Evolutionary conservation across 208 protist genomes (phyloP).

Genomic region (Trypanosoma grayi): DNA sequence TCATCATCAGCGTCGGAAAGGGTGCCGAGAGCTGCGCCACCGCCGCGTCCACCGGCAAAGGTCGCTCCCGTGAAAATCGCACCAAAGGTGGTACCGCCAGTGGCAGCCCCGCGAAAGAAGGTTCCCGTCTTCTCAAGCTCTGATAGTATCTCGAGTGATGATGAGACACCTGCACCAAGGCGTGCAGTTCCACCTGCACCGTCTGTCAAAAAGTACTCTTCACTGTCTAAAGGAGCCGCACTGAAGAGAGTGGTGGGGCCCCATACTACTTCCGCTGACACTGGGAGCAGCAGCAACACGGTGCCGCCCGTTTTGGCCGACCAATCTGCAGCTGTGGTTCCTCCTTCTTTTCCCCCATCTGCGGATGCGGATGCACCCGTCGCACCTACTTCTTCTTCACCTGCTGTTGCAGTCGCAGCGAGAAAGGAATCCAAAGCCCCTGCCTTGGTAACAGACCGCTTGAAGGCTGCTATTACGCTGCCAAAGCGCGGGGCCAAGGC

Average conservation of each 20-base stretch:
- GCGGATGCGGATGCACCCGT: neutral
- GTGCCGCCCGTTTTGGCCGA: no score
- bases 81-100: neutral
- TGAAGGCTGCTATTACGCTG: neutral
- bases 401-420: no score
- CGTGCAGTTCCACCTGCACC: neutral
- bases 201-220: neutral
- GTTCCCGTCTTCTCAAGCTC: neutral
- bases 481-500: conserved; percentile 34
- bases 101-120: neutral
- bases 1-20: neutral
- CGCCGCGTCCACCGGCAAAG: neutral
- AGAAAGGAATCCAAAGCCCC: no score
- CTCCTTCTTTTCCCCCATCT: neutral
- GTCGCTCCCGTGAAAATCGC: neutral
- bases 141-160: neutral
- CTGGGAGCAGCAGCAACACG: no score
- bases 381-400: no score
- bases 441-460: no score
- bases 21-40: neutral
- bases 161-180: neutral
- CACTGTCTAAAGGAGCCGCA: neutral
- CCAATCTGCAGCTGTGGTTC: neutral
- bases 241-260: neutral
- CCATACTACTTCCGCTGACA: neutral